These are phyloP conservation scores for Hymenoscyphus occultus DNA, from an alignment of 2,329 filamentous ascomycete species.

Conservation along the genomic window DNA sequence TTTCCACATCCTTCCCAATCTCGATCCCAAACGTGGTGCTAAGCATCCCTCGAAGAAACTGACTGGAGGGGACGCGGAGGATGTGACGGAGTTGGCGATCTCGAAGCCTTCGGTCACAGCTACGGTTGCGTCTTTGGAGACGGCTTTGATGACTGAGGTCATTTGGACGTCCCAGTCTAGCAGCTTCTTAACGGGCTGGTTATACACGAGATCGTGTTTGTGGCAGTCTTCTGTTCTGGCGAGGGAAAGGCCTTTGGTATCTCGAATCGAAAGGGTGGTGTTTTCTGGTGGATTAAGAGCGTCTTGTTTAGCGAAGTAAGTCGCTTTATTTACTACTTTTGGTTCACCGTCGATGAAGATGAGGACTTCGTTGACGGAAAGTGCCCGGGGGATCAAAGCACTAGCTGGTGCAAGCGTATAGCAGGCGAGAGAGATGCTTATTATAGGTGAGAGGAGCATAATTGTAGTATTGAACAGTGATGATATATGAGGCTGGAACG, in stretches of 20 bases:
- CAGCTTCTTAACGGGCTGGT: constrained; percentile 33
- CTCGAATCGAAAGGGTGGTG: constrained; percentile 5
- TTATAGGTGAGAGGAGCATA: constrained; percentile 3
- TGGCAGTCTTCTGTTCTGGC: constrained; percentile 8
- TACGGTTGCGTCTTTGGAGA: constrained; percentile 34
- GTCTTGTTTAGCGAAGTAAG: constrained; percentile 24
- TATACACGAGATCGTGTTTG: constrained; percentile 26
- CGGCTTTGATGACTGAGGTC: constrained; percentile 39
- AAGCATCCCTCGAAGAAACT: constrained; percentile 35
- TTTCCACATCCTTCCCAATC: constrained; percentile 36
- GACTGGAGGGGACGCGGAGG: constrained; percentile 26
- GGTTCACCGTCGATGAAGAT: constrained; percentile 28
- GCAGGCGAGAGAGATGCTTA: constrained; percentile 9
- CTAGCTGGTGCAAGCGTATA: constrained; percentile 1
- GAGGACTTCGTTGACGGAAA: constrained; percentile 31
- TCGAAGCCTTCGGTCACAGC: constrained; percentile 37
- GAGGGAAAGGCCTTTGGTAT: neutral
- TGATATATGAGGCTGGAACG: constrained; percentile 10
- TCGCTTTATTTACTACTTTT: constrained; percentile 31
- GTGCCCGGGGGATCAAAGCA: constrained; percentile 9
- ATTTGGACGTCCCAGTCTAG: constrained; percentile 41
- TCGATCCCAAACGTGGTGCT: constrained; percentile 28
- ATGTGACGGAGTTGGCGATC: constrained; percentile 36
- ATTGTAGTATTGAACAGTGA: neutral
- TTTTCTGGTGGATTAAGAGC: neutral